phyloP scores from a whole-genome alignment of 768 basidiomycete genomes.

The Lanmaoa rubissima region DNA sequence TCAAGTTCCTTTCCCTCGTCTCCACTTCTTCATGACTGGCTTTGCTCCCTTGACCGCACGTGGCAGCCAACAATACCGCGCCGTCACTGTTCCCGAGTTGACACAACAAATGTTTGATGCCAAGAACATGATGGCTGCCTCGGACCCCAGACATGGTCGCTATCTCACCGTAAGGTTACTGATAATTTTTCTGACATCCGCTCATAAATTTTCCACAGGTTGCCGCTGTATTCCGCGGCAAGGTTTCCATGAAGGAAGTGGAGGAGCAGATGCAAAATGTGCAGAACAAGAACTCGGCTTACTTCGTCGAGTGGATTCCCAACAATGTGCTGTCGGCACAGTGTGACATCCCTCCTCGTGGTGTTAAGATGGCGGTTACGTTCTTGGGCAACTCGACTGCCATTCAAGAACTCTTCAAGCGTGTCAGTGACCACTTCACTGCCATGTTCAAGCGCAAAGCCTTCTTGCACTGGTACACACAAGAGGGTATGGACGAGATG shows the following conservation, averaged over 20 bases:
- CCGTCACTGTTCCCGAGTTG: slow-evolving; percentile 95
- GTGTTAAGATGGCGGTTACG: slow-evolving; percentile 95
- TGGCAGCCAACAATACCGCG: slow-evolving; percentile 93
- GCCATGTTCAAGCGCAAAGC: slow-evolving; percentile 99
- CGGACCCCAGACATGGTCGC: slow-evolving; percentile 93
- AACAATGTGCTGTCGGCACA: slow-evolving; percentile 98
- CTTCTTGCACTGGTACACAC: slow-evolving; percentile 98
- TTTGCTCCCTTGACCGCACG: slow-evolving; percentile 94
- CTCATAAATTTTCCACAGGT: slow-evolving; percentile 44
- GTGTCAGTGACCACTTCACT: slow-evolving; percentile 97
- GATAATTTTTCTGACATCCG: background rate
- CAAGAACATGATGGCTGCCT: slow-evolving; percentile 99
- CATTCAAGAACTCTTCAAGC: slow-evolving; percentile 98
- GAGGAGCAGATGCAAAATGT: slow-evolving; percentile 99
- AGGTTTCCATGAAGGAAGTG: slow-evolving; percentile 99
- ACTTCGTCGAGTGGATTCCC: slow-evolving; percentile 99
- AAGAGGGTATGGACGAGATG: slow-evolving; percentile 99
- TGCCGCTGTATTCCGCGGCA: slow-evolving; percentile 97
- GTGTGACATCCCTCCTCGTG: slow-evolving; percentile 96
- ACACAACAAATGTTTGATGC: slow-evolving; percentile 99
- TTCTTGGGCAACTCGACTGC: slow-evolving; percentile 98
- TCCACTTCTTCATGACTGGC: slow-evolving; percentile 99
- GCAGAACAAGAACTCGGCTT: slow-evolving; percentile 95
- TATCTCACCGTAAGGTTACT: slow-evolving; percentile 79
- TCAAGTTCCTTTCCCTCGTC: slow-evolving; percentile 94